A percentile compares a stretch with the other conserved stretches of the same genome.
Conservation (phyloP, 768 basidiomycete species). For the Lanmaoa rubissima region DNA sequence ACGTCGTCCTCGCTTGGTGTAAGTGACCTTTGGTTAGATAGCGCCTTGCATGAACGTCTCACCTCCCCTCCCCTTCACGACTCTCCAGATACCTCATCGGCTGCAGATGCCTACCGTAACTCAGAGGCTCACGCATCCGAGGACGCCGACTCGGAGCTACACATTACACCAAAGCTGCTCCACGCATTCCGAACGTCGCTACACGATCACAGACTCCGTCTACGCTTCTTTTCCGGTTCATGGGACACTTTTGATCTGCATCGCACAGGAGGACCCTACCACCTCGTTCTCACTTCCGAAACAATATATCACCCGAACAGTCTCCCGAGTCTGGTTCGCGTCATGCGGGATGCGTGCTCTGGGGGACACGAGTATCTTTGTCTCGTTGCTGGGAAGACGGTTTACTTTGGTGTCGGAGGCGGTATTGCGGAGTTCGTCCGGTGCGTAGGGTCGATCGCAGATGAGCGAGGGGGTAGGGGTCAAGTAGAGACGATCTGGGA, state of each 20-base stretch:
- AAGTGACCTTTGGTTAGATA: slow-evolving; percentile 30
- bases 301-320: slow-evolving; percentile 81
- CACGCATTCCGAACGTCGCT: slow-evolving; percentile 65
- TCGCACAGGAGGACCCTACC: slow-evolving; percentile 44
- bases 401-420: slow-evolving; percentile 96
- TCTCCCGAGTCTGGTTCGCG: slow-evolving; percentile 55
- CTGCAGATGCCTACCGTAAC: slow-evolving; percentile 47
- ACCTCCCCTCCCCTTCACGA: neutral
- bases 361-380: slow-evolving; percentile 38
- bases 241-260: slow-evolving; percentile 60
- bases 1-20: slow-evolving; percentile 83
- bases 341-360: slow-evolving; percentile 44
- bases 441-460: slow-evolving; percentile 36
- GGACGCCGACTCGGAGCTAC: slow-evolving; percentile 49
- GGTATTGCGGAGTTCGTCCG: slow-evolving; percentile 74
- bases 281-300: slow-evolving; percentile 85
- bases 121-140: slow-evolving; percentile 24
- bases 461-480: slow-evolving; percentile 28
- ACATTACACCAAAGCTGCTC: slow-evolving; percentile 63
- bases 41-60: neutral
- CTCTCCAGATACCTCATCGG: slow-evolving; percentile 56
- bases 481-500: slow-evolving; percentile 64
- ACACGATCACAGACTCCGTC: slow-evolving; percentile 45
- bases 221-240: slow-evolving; percentile 80
- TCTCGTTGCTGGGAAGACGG: slow-evolving; percentile 85